Percentiles rank a stretch among this genome's conserved stretches.
phyloP scores from a whole-genome alignment of 1,284 basidiomycete genomes.

The Rugosomyces carneus region DNA sequence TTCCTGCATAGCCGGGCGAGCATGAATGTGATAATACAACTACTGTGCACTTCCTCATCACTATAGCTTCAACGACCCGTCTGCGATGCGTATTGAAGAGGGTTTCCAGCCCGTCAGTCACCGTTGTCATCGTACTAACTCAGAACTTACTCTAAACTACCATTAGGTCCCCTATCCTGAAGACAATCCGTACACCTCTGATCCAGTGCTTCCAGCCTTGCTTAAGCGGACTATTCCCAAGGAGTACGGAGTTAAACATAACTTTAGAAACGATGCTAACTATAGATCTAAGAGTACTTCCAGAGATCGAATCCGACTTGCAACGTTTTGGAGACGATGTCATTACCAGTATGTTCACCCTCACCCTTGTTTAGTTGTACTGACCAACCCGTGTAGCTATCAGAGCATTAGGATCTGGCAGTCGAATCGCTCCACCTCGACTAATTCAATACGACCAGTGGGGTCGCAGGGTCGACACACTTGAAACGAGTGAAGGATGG shows the following conservation, averaged over 20 bases:
- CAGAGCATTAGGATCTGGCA: conserved; percentile 37
- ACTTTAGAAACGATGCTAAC: not conserved
- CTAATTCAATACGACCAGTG: conserved; percentile 66
- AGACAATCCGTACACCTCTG: conserved; percentile 54
- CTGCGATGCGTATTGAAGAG: conserved; percentile 56
- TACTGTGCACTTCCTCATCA: not conserved
- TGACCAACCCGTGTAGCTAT: conserved; percentile 31
- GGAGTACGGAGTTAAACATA: conserved; percentile 23
- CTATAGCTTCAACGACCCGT: conserved; percentile 23
- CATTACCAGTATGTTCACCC: conserved; percentile 36
- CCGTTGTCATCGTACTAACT: not conserved
- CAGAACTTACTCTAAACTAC: not conserved
- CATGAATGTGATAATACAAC: not conserved
- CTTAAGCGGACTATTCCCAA: conserved; percentile 49
- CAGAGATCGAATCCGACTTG: conserved; percentile 48
- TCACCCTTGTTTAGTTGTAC: not conserved
- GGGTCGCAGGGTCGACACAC: conserved; percentile 57
- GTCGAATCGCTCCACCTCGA: conserved; percentile 38
- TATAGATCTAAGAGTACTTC: conserved; percentile 27
- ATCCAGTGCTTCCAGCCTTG: conserved; percentile 52
- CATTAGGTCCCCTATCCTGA: conserved; percentile 36
- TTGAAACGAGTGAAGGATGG: conserved; percentile 70
- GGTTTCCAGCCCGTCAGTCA: conserved; percentile 54
- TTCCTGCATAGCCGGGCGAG: conserved; percentile 3
- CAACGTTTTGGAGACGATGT: conserved; percentile 50